Percentiles rank a stretch among this genome's conserved stretches.
These are phyloP conservation scores for Hawksworthiomyces lignivorus DNA, from an alignment of 2,329 filamentous ascomycete genomes.

Conservation along the genomic window DNA sequence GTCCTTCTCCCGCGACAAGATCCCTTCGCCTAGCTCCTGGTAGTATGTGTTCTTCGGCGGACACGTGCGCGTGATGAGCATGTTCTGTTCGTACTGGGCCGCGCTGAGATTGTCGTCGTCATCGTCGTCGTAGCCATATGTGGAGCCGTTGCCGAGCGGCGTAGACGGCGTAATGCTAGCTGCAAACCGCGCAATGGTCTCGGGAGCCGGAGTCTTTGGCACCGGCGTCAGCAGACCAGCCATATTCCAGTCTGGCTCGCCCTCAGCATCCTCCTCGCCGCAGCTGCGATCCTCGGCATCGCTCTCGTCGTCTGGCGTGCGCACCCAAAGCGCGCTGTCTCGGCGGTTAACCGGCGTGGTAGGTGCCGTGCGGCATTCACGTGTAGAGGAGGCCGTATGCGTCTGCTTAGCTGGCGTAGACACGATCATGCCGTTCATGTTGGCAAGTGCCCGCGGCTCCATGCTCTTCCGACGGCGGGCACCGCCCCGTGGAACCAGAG, in stretches of 20 bases:
- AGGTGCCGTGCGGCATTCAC: slow-evolving; percentile 33
- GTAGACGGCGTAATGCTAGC: slow-evolving; percentile 40
- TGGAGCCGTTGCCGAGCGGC: slow-evolving; percentile 29
- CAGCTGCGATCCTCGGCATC: background rate
- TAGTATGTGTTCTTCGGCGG: slow-evolving; percentile 39
- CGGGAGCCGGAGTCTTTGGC: slow-evolving; percentile 51
- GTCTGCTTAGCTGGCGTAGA: slow-evolving; percentile 27
- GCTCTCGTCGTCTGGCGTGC: slow-evolving; percentile 38
- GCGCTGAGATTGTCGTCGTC: slow-evolving; percentile 25
- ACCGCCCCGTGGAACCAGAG: slow-evolving; percentile 60
- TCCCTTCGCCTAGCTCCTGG: slow-evolving; percentile 33
- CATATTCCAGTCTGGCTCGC: slow-evolving; percentile 25
- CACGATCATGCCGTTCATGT: slow-evolving; percentile 58
- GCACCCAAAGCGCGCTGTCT: slow-evolving; percentile 48
- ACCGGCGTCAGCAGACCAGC: slow-evolving; percentile 43
- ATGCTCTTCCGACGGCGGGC: slow-evolving; percentile 70
- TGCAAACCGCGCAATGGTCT: slow-evolving; percentile 44
- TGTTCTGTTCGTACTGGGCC: slow-evolving; percentile 19
- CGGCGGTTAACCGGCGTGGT: slow-evolving; percentile 44
- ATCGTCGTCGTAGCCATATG: slow-evolving; percentile 14
- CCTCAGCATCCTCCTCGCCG: slow-evolving; percentile 20
- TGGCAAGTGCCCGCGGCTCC: slow-evolving; percentile 65
- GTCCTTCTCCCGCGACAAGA: slow-evolving; percentile 45
- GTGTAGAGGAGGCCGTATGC: slow-evolving; percentile 20
- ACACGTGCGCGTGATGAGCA: slow-evolving; percentile 44